These are phyloP conservation scores for Coffea canephora DNA, from an alignment of 257 asterid species.

Conservation along the genomic window DNA sequence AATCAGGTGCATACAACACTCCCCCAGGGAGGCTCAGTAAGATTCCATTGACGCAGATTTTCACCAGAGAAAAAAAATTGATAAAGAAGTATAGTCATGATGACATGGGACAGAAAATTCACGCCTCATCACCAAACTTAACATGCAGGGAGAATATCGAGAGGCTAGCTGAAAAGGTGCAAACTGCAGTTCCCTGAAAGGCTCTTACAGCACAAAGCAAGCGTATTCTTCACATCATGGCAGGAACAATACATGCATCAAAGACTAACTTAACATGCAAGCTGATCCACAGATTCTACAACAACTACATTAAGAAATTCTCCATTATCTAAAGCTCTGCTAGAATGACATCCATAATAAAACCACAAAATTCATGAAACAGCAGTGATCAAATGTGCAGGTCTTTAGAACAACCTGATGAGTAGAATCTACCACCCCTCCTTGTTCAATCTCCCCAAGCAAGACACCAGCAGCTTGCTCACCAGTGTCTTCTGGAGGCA, in stretches of 20 bases:
- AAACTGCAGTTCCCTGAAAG: neutral
- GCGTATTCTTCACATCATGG: neutral
- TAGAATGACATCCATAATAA: neutral
- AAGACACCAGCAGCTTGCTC: constrained; percentile 59
- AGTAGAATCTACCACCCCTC: constrained; percentile 96
- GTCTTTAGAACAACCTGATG: constrained; percentile 59
- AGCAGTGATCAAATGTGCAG: neutral
- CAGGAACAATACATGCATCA: neutral
- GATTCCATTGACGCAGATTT: neutral
- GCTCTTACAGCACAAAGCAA: neutral
- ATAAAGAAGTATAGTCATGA: neutral
- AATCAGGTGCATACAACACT: neutral
- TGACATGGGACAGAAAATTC: neutral
- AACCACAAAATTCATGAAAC: neutral
- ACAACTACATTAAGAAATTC: neutral
- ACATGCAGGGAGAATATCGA: neutral
- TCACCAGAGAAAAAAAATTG: neutral
- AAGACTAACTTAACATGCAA: neutral
- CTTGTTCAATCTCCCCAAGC: constrained; percentile 75
- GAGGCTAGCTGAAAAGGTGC: neutral
- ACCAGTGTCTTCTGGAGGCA: constrained; percentile 69
- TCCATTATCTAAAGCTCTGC: neutral
- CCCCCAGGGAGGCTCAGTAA: neutral
- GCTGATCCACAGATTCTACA: neutral
- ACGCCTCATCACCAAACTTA: too few species aligned